A percentile compares a stretch with the other conserved stretches of the same genome.
These are phyloP conservation scores for Harringtonia aguacate DNA, from an alignment of 2,329 filamentous ascomycete species.

Conservation along the genomic window DNA sequence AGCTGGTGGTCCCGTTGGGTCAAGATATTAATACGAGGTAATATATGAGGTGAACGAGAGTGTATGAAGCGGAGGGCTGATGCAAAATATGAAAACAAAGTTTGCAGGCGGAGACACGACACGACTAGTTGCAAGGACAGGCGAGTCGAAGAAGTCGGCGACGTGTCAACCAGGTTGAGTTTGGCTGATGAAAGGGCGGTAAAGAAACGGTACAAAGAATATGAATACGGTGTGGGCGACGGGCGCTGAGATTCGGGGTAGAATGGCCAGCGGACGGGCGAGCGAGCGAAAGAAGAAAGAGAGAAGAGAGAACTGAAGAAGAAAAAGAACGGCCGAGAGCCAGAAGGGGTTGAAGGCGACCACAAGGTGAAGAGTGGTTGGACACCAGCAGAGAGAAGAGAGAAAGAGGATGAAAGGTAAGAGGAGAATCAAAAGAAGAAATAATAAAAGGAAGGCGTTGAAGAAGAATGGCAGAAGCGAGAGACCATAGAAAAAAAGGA, in stretches of 20 bases:
- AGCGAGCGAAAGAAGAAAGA: conserved; percentile 11
- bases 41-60: not conserved
- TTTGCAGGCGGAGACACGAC: not conserved
- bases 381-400: conserved; percentile 17
- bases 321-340: conserved; percentile 21
- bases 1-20: not conserved
- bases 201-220: not conserved
- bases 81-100: not conserved
- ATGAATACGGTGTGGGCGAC: not conserved
- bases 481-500: conserved; percentile 10
- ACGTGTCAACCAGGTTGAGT: too few relatives aligned
- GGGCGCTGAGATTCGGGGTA: not conserved
- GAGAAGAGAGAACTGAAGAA: conserved; percentile 13
- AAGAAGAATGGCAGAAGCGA: too few relatives aligned
- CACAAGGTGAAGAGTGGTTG: not conserved
- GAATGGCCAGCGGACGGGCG: not conserved
- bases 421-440: conserved; percentile 3
- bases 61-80: not conserved
- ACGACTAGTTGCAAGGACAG: too few relatives aligned
- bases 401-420: not conserved
- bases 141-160: too few relatives aligned
- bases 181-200: too few relatives aligned
- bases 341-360: conserved; percentile 10
- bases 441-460: conserved; percentile 10
- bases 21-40: not conserved